phyloP scores from a whole-genome alignment of 1,284 basidiomycete genomes.

The Psilocybe mexicana region DNA sequence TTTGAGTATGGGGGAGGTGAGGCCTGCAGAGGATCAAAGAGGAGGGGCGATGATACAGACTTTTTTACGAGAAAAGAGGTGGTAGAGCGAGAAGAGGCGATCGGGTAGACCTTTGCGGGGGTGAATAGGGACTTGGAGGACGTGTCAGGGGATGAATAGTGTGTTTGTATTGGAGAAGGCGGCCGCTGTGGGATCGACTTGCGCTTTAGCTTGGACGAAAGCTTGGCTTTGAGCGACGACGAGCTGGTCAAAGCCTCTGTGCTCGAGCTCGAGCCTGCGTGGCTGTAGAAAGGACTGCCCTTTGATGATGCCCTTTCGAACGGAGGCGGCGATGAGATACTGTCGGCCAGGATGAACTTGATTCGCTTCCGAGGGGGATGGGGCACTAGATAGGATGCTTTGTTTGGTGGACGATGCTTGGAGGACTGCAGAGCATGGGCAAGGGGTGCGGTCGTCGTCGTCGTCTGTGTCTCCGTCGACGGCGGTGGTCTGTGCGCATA shows the following conservation, averaged over 20 bases:
- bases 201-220: constrained; percentile 1
- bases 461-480: background rate
- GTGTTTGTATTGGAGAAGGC: background rate
- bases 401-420: background rate
- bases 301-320: constrained; percentile 3
- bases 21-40: constrained; percentile 13
- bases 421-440: background rate
- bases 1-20: constrained; percentile 19
- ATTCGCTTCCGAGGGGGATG: background rate
- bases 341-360: constrained; percentile 7
- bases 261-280: background rate
- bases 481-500: background rate
- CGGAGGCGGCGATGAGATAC: background rate
- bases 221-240: background rate
- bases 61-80: constrained; percentile 18
- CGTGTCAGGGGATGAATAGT: background rate
- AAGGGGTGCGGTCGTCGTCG: background rate
- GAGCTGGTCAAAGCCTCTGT: background rate
- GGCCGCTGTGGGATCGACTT: background rate
- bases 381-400: background rate
- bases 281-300: background rate
- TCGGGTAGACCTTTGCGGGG: constrained; percentile 21
- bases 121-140: constrained; percentile 19
- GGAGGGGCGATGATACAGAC: constrained; percentile 26
- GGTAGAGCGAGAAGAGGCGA: constrained; percentile 15